Evolutionary conservation across 768 basidiomycete species (phyloP).

Genomic region (Termitomyces sp.): DNA sequence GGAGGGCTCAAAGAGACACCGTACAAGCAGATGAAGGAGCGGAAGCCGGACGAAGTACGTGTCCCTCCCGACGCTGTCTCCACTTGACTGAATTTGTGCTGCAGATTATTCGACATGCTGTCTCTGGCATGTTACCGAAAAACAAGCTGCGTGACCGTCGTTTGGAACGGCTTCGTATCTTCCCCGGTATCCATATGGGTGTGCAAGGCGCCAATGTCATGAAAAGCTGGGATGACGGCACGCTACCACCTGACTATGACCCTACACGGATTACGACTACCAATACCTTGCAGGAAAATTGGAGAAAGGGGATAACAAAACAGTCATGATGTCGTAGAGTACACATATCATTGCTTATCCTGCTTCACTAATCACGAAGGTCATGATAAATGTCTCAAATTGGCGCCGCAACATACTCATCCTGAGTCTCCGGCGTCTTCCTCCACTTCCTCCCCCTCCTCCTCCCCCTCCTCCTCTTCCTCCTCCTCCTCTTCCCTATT

Average conservation of each 20-base stretch:
- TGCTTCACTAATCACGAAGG: background rate
- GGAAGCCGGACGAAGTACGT: conserved; percentile 86
- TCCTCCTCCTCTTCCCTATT: conserved; percentile 4
- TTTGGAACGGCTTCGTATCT: conserved; percentile 85
- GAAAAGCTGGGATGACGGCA: conserved; percentile 83
- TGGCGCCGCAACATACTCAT: background rate
- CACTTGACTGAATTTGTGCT: background rate
- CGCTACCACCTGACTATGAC: conserved; percentile 48
- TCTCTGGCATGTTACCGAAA: conserved; percentile 98
- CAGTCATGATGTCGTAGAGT: conserved; percentile 14
- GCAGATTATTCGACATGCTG: conserved; percentile 93
- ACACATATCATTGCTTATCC: background rate
- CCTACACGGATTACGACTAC: conserved; percentile 39
- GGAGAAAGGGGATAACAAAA: conserved; percentile 16
- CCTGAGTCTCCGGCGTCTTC: background rate
- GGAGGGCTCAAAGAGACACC: conserved; percentile 92
- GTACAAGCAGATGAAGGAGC: conserved; percentile 79
- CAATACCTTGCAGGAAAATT: conserved; percentile 33
- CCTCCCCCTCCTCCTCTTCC: background rate
- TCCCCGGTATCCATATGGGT: conserved; percentile 76
- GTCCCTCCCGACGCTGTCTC: background rate
- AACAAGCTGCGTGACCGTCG: conserved; percentile 92
- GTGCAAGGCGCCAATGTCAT: conserved; percentile 74
- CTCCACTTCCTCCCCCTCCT: background rate
- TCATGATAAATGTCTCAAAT: background rate